Percentiles rank a stretch among this genome's conserved stretches.
phyloP scores from a whole-genome alignment of 305 asterid species.

The Lippia alba region DNA sequence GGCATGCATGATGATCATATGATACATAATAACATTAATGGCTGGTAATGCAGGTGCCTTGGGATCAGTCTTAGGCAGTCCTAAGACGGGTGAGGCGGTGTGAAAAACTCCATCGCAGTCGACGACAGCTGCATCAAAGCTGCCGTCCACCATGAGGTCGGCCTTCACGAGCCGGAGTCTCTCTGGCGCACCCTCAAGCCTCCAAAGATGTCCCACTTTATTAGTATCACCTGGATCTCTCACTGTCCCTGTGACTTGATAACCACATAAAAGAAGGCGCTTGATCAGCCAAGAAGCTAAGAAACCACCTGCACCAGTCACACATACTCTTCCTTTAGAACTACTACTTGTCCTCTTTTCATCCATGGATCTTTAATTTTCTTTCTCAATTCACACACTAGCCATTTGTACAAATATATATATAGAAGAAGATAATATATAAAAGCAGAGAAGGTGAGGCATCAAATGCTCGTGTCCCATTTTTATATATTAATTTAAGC shows the following conservation, averaged over 20 bases:
- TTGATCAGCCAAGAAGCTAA: conserved; percentile 90
- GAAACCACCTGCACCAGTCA: conserved; percentile 91
- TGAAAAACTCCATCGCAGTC: conserved; percentile 70
- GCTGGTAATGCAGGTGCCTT: conserved; percentile 25
- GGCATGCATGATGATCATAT: too few relatives aligned
- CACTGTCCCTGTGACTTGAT: conserved; percentile 79
- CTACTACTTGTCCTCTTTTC: background rate
- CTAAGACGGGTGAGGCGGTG: conserved; percentile 70
- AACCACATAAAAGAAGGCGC: conserved; percentile 74
- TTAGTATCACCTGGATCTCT: conserved; percentile 83
- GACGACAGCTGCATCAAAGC: conserved; percentile 56
- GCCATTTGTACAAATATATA: too few relatives aligned
- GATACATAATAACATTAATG: too few relatives aligned
- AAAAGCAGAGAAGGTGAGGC: conserved; percentile 49
- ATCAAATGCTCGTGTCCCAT: conserved; percentile 11
- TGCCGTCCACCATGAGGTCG: conserved; percentile 62
- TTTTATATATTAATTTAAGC: too few relatives aligned
- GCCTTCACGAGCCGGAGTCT: conserved; percentile 53
- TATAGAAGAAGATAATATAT: background rate
- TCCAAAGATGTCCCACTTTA: conserved; percentile 80
- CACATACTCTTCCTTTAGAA: conserved; percentile 72
- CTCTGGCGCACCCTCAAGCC: conserved; percentile 63
- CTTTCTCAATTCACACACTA: background rate
- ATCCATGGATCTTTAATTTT: background rate
- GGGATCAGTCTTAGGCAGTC: conserved; percentile 53